Conservation (phyloP, 495 filamentous ascomycete genomes). For the Astrothelium macrocarpum region DNA sequence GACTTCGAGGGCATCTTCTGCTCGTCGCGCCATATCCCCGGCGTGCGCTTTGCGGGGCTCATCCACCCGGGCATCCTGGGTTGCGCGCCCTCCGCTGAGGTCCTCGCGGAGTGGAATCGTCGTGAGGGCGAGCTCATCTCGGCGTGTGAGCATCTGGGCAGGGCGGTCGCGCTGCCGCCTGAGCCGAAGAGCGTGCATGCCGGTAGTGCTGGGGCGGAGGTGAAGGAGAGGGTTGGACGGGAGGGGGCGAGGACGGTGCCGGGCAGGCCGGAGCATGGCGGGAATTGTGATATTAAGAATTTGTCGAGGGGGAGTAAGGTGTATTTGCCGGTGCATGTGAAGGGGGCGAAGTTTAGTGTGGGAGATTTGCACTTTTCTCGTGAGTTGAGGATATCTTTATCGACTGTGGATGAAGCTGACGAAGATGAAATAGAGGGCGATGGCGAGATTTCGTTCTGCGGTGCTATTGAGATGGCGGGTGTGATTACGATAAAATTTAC, state of each 20-base stretch:
- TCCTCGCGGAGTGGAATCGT: constrained; percentile 68
- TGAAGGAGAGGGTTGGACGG: constrained; percentile 65
- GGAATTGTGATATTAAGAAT: constrained; percentile 77
- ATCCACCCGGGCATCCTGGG: constrained; percentile 94
- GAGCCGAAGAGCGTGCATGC: constrained; percentile 61
- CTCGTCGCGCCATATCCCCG: constrained; percentile 81
- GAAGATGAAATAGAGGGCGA: constrained; percentile 52
- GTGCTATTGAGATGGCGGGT: constrained; percentile 95
- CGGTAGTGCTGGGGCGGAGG: constrained; percentile 49
- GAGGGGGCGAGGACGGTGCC: constrained; percentile 89
- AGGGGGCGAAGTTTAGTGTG: constrained; percentile 84
- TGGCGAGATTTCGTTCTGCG: constrained; percentile 93
- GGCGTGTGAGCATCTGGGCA: constrained; percentile 51
- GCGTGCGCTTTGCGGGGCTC: constrained; percentile 79
- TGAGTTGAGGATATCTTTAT: constrained; percentile 19
- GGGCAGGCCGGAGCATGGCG: constrained; percentile 57
- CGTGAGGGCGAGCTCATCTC: constrained; percentile 72
- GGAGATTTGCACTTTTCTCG: constrained; percentile 83
- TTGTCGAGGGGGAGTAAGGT: constrained; percentile 76
- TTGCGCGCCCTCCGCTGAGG: constrained; percentile 66
- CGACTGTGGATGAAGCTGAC: not conserved
- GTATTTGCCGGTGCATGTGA: constrained; percentile 78
- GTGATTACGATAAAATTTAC: constrained; percentile 85
- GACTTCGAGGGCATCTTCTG: constrained; percentile 95
- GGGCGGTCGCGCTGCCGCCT: constrained; percentile 74